These are phyloP conservation scores for Kwoniella sp. DNA, from an alignment of 768 basidiomycete species.

Conservation along the genomic window DNA sequence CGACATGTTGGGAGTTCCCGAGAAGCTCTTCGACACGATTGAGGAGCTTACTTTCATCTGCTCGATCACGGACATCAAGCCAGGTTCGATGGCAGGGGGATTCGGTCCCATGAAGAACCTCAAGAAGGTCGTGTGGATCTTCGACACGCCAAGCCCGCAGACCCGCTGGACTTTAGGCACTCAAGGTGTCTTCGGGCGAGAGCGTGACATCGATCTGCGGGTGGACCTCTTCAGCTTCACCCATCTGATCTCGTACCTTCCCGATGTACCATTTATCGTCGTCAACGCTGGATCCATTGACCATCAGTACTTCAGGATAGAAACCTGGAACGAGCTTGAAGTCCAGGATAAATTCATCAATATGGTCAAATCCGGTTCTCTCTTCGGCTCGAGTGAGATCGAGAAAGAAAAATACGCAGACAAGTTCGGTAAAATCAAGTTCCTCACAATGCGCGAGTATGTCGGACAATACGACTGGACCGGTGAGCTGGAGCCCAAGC, in stretches of 20 bases:
- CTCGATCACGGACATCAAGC: not conserved
- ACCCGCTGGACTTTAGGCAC: not conserved
- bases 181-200: not conserved
- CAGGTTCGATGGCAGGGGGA: not conserved
- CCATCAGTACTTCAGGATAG: not conserved
- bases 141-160: not conserved
- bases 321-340: not conserved
- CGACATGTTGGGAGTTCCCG: constrained; percentile 4
- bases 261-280: constrained; percentile 1
- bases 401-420: not conserved
- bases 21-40: not conserved
- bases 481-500: not conserved
- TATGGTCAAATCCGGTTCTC: not conserved
- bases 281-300: constrained; percentile 9
- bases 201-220: too few species aligned
- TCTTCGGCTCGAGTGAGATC: not conserved
- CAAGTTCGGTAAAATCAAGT: not conserved
- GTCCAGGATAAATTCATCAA: constrained; percentile 1
- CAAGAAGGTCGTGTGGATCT: constrained; percentile 8
- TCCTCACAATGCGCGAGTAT: constrained; percentile 10
- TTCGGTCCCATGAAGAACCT: not conserved
- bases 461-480: constrained; percentile 14
- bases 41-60: constrained; percentile 7
- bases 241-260: not conserved
- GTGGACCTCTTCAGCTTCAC: not conserved